These are phyloP conservation scores for Exophiala sp. DNA, from an alignment of 2,329 filamentous ascomycete genomes.

Conservation along the genomic window DNA sequence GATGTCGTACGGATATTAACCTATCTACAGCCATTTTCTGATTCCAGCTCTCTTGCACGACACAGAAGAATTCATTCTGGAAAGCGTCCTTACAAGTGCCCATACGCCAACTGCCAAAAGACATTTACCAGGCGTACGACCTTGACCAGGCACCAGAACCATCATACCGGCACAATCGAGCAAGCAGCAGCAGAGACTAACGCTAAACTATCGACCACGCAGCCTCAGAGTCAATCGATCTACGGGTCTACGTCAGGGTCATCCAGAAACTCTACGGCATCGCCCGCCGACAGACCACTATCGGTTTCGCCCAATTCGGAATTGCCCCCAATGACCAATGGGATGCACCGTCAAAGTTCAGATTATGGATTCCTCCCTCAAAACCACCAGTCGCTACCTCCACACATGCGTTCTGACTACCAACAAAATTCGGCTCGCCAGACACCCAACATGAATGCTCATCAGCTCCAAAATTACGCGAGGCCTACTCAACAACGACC, in stretches of 20 bases:
- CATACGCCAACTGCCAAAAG: conserved; percentile 96
- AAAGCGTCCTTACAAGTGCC: conserved; percentile 94
- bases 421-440: conserved; percentile 62
- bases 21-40: conserved; percentile 75
- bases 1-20: conserved; percentile 25
- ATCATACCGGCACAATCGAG: conserved; percentile 91
- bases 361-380: conserved; percentile 71
- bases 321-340: conserved; percentile 62
- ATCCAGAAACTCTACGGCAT: conserved; percentile 63
- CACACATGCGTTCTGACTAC: conserved; percentile 75
- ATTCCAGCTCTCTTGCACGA: conserved; percentile 88
- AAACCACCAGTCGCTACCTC: conserved; percentile 68
- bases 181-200: conserved; percentile 87
- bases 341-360: conserved; percentile 62
- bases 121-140: conserved; percentile 96
- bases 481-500: conserved; percentile 48
- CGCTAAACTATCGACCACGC: conserved; percentile 67
- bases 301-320: conserved; percentile 78
- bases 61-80: conserved; percentile 94
- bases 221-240: conserved; percentile 37
- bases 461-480: conserved; percentile 60
- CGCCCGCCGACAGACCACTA: conserved; percentile 72
- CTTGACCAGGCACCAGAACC: conserved; percentile 90
- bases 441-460: conserved; percentile 61
- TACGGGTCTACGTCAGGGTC: conserved; percentile 43